These are phyloP conservation scores for Apophysomyces variabilis DNA, from an alignment of 371 early-diverging fungal genomes.

Conservation along the genomic window DNA sequence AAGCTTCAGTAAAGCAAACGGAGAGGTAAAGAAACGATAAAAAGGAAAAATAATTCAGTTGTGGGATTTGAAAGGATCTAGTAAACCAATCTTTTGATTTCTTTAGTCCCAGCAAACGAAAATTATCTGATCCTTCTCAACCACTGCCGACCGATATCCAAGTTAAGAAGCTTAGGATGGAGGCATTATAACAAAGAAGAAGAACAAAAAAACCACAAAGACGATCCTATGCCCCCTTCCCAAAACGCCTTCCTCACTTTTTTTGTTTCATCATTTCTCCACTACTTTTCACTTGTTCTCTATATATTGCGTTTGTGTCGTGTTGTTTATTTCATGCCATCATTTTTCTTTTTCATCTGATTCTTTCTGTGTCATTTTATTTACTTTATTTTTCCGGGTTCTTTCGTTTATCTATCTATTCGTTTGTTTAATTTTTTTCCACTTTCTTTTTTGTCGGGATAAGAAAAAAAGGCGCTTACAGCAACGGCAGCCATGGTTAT, in stretches of 20 bases:
- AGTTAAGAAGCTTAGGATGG: constrained; percentile 1
- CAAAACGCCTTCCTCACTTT: background rate
- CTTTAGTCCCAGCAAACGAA: background rate
- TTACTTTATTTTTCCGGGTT: background rate
- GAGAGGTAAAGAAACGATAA: background rate
- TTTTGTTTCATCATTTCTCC: background rate
- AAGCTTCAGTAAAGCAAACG: background rate
- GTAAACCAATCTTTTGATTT: no score
- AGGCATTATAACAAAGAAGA: background rate
- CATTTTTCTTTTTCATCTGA: no score
- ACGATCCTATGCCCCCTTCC: background rate
- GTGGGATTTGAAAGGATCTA: no score
- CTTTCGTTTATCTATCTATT: no score
- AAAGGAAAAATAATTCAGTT: background rate
- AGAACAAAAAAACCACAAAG: background rate
- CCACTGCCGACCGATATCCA: background rate
- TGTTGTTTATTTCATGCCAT: background rate
- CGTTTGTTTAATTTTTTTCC: background rate
- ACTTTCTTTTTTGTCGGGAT: background rate
- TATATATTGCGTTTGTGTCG: background rate
- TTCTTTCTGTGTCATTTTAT: no score
- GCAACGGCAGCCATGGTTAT: background rate
- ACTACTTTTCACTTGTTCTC: background rate
- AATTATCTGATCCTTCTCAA: background rate
- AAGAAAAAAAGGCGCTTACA: background rate